phyloP scores from a whole-genome alignment of 331 rosid genomes.

The Saraca asoca region DNA sequence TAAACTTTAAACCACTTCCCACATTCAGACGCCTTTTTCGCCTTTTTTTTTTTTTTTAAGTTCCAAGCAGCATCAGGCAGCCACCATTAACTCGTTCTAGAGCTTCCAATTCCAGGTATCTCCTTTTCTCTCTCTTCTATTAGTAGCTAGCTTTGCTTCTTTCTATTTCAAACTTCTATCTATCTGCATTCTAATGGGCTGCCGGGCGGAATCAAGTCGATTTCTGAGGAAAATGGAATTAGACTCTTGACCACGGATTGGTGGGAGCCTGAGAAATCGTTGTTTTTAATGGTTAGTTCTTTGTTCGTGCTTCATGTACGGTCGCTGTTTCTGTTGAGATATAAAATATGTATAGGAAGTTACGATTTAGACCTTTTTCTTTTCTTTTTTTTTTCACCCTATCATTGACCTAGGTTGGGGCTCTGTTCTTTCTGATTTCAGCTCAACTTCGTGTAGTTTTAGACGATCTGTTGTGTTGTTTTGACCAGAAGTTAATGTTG shows the following conservation, averaged over 20 bases:
- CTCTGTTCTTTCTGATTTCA: not conserved
- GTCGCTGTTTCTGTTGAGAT: not conserved
- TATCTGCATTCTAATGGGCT: too few relatives aligned
- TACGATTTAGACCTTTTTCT: too few relatives aligned
- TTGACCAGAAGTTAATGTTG: not conserved
- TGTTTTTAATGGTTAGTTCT: slow-evolving; percentile 1
- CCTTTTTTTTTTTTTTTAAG: not conserved
- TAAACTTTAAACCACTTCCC: too few relatives aligned
- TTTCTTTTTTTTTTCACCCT: too few relatives aligned
- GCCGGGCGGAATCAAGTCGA: too few relatives aligned
- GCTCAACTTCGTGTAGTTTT: not conserved
- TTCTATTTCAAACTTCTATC: not conserved
- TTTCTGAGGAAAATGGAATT: not conserved
- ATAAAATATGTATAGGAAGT: too few relatives aligned
- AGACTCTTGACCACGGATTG: not conserved
- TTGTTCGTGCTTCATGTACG: not conserved
- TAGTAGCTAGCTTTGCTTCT: slow-evolving; percentile 7
- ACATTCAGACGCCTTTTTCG: not conserved
- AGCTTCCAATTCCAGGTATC: not conserved
- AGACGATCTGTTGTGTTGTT: not conserved
- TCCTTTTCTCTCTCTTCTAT: slow-evolving; percentile 28
- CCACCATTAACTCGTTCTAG: too few relatives aligned
- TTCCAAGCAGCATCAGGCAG: not conserved
- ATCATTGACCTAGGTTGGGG: not conserved
- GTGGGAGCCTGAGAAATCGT: not conserved